Evolutionary conservation across 176 grass and related monocot species (phyloP).

Genomic region (Bothriochloa decipiens): DNA sequence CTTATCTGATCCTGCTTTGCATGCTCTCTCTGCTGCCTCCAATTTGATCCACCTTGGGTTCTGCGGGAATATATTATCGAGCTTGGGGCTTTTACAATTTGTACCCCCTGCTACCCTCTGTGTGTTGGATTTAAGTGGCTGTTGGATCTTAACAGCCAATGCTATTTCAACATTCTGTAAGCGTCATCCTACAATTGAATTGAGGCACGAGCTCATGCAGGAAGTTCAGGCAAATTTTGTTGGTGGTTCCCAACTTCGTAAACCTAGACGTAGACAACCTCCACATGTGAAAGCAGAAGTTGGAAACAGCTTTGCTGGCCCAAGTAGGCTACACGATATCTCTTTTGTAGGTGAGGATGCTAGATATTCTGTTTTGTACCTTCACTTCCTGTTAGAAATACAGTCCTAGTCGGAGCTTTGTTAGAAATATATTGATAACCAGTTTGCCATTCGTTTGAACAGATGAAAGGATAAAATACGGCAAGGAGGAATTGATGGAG

Average conservation of each 20-base stretch:
- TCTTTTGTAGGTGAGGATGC: slow-evolving; percentile 62
- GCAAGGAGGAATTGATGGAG: slow-evolving; percentile 64
- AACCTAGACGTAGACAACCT: slow-evolving; percentile 21
- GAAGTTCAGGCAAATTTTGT: slow-evolving; percentile 37
- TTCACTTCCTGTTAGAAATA: slow-evolving; percentile 26
- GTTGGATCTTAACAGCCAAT: slow-evolving; percentile 74
- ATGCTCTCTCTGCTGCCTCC: slow-evolving; percentile 50
- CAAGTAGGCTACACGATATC: slow-evolving; percentile 27
- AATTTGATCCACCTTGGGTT: slow-evolving; percentile 75
- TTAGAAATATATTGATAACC: slow-evolving; percentile 12
- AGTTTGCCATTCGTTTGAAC: slow-evolving; percentile 33
- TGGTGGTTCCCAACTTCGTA: slow-evolving; percentile 32
- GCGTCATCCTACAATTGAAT: slow-evolving; percentile 61
- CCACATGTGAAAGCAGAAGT: slow-evolving; percentile 46
- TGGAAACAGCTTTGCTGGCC: slow-evolving; percentile 11
- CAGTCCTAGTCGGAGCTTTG: slow-evolving; percentile 1
- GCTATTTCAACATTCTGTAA: slow-evolving; percentile 60
- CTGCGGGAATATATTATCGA: slow-evolving; percentile 73
- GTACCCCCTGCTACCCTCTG: slow-evolving; percentile 53
- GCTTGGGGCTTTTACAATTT: slow-evolving; percentile 67
- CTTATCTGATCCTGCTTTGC: slow-evolving; percentile 71
- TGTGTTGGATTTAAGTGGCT: slow-evolving; percentile 76
- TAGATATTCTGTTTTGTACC: background rate
- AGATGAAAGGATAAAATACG: slow-evolving; percentile 91
- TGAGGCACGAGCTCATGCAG: slow-evolving; percentile 62